A percentile compares a stretch with the other conserved stretches of the same genome.
Evolutionary conservation across 176 grass and related monocot species (phyloP).

Genomic region (Typha latifolia): DNA sequence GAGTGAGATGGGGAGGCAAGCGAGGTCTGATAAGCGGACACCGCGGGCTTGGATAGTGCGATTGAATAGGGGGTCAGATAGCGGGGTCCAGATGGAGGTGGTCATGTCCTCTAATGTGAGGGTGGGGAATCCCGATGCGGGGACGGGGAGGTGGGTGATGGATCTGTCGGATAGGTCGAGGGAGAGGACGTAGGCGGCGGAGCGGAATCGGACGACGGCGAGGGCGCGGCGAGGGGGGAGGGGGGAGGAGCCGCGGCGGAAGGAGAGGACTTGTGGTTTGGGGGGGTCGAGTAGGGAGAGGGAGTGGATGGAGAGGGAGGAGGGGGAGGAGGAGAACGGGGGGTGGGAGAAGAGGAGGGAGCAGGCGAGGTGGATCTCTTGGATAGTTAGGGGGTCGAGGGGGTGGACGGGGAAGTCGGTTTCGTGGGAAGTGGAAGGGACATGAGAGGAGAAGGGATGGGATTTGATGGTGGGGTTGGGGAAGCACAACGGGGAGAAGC

Average conservation of each 20-base stretch:
- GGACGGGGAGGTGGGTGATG: slow-evolving; percentile 30
- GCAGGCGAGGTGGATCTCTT: slow-evolving; percentile 49
- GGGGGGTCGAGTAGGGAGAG: slow-evolving; percentile 69
- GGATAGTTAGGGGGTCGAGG: slow-evolving; percentile 58
- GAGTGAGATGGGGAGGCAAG: slow-evolving; percentile 57
- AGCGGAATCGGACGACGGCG: slow-evolving; percentile 36
- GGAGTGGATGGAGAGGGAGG: slow-evolving; percentile 55
- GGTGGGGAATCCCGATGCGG: slow-evolving; percentile 53
- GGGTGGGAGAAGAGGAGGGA: slow-evolving; percentile 46
- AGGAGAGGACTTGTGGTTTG: slow-evolving; percentile 39
- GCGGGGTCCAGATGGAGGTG: slow-evolving; percentile 29
- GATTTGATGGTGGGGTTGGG: too few species aligned
- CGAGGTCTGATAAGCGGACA: slow-evolving; percentile 40
- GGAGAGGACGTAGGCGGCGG: slow-evolving; percentile 31
- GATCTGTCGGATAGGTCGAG: slow-evolving; percentile 31
- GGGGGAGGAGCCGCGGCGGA: slow-evolving; percentile 26
- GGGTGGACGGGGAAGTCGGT: slow-evolving; percentile 44
- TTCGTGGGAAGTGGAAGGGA: slow-evolving; percentile 16
- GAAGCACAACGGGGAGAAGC: too few species aligned
- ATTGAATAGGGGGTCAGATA: slow-evolving; percentile 48
- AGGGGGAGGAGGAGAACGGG: slow-evolving; percentile 47
- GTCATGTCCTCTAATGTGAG: slow-evolving; percentile 73
- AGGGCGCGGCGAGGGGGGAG: slow-evolving; percentile 50
- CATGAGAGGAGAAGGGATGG: background rate
- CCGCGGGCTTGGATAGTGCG: slow-evolving; percentile 39